Percentiles rank a stretch among this genome's conserved stretches.
phyloP scores from a whole-genome alignment of 176 grass and related monocot species.

The Oryza glaberrima region DNA sequence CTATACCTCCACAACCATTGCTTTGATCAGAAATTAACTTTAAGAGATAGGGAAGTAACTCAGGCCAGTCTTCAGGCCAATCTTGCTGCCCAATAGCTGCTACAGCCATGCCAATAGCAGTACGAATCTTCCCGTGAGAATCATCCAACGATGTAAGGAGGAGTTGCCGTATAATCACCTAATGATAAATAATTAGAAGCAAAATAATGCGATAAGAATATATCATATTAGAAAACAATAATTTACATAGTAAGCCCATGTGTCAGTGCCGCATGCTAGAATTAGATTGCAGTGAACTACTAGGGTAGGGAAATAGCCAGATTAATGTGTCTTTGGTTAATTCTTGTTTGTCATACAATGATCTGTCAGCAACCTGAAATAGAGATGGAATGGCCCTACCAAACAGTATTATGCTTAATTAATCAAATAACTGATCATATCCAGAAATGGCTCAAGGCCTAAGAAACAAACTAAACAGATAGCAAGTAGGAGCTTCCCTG shows the following conservation, averaged over 20 bases:
- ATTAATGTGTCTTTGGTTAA: not conserved
- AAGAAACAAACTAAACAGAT: not conserved
- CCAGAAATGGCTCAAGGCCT: not conserved
- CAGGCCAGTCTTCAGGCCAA: slow-evolving; percentile 96
- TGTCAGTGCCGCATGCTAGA: not conserved
- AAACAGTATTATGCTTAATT: not conserved
- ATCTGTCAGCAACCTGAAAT: not conserved
- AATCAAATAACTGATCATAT: not conserved
- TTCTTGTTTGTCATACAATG: not conserved
- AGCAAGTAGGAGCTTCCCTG: not conserved
- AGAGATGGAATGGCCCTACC: not conserved
- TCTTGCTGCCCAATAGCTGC: slow-evolving; percentile 90
- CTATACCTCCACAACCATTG: slow-evolving; percentile 83
- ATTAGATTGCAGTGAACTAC: not conserved
- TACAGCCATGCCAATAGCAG: slow-evolving; percentile 88
- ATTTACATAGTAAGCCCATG: not conserved
- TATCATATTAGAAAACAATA: slow-evolving; percentile 17
- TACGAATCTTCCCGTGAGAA: slow-evolving; percentile 87
- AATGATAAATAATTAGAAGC: slow-evolving; percentile 20
- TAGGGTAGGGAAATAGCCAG: not conserved
- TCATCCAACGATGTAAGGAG: slow-evolving; percentile 82
- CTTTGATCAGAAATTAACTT: slow-evolving; percentile 78
- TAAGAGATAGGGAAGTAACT: slow-evolving; percentile 86
- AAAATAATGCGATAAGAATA: slow-evolving; percentile 3
- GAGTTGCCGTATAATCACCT: slow-evolving; percentile 81